phyloP scores from a whole-genome alignment of 1,284 basidiomycete species.

The Malassezia furfur region DNA sequence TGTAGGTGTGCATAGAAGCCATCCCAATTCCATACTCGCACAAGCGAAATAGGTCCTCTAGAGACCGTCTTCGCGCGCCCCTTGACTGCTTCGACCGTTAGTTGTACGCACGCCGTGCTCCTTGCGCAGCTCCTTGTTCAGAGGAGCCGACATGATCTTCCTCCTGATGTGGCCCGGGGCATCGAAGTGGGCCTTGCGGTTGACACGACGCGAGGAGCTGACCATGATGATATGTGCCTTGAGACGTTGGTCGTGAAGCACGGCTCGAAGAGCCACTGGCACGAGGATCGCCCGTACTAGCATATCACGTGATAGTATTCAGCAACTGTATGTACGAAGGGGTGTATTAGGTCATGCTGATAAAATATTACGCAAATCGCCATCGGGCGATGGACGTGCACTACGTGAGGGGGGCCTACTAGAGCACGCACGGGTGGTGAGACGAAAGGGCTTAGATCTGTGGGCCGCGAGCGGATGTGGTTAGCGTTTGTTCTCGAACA shows the following conservation, averaged over 20 bases:
- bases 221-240: constrained; percentile 35
- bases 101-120: constrained; percentile 73
- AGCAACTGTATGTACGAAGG: constrained; percentile 5
- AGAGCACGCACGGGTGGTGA: too few species aligned
- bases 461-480: neutral
- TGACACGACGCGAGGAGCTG: constrained; percentile 33
- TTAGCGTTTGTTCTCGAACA: neutral
- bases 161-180: constrained; percentile 58
- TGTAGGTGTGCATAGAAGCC: too few species aligned
- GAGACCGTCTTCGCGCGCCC: too few species aligned
- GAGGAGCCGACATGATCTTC: constrained; percentile 92
- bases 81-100: too few species aligned
- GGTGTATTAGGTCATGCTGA: neutral
- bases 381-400: too few species aligned
- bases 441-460: neutral
- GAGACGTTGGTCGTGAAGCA: constrained; percentile 19
- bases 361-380: neutral
- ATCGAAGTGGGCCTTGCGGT: constrained; percentile 44
- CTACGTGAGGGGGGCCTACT: neutral
- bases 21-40: too few species aligned
- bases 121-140: constrained; percentile 85
- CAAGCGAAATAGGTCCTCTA: too few species aligned
- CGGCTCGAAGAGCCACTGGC: constrained; percentile 1
- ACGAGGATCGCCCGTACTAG: neutral
- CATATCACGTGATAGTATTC: constrained; percentile 16